Percentiles rank a stretch among this genome's conserved stretches.
Conservation (phyloP, 441 rosid genomes). For the Brassica hybrid region DNA sequence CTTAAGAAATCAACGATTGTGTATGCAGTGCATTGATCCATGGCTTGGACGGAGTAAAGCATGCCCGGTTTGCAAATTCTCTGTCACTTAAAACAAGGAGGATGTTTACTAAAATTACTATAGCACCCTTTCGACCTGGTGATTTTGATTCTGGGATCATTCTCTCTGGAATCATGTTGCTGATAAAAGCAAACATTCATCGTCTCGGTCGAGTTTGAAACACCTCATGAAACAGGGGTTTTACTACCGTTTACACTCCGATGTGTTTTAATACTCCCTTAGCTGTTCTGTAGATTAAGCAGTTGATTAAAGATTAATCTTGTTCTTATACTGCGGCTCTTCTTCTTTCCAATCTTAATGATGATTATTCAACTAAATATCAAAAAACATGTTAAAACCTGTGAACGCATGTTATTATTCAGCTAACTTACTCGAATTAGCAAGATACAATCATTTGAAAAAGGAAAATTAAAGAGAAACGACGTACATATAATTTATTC, state of each 20-base stretch:
- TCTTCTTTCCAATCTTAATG: background rate
- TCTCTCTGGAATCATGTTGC: background rate
- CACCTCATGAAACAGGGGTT: slow-evolving; percentile 4
- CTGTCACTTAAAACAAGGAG: slow-evolving; percentile 48
- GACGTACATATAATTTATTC: slow-evolving; percentile 7
- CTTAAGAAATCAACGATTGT: background rate
- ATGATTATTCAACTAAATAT: background rate
- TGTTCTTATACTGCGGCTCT: background rate
- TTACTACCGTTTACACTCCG: too few relatives aligned
- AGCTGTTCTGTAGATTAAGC: slow-evolving; percentile 10
- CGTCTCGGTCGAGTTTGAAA: background rate
- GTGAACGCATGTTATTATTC: background rate
- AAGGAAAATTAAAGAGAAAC: slow-evolving; percentile 4
- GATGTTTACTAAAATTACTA: background rate
- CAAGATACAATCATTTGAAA: background rate
- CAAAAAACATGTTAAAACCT: background rate
- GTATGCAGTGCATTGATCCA: slow-evolving; percentile 87
- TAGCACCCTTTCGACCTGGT: background rate
- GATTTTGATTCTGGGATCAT: background rate
- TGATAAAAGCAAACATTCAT: background rate
- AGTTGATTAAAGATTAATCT: background rate
- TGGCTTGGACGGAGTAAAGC: slow-evolving; percentile 79
- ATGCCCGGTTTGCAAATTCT: slow-evolving; percentile 83
- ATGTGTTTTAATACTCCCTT: background rate
- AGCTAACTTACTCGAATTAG: background rate